Percentiles rank a stretch among this genome's conserved stretches.
Evolutionary conservation across 2,329 filamentous ascomycete species (phyloP).

Genomic region (Cercospora sp.): DNA sequence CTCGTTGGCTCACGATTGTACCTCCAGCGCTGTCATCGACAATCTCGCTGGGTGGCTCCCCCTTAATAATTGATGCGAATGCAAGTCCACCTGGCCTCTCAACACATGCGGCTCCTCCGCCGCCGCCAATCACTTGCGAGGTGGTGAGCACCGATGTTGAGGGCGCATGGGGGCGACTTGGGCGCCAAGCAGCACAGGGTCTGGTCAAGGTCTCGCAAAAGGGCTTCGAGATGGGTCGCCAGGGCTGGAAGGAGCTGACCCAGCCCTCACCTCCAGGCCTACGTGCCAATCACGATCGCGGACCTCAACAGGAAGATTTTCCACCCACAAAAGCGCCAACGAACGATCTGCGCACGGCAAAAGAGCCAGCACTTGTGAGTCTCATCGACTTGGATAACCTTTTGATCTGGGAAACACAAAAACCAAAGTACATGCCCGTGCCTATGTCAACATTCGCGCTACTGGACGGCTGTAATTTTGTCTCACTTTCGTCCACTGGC

Average conservation of each 20-base stretch:
- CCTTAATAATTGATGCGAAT: conserved; percentile 53
- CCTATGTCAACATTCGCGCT: conserved; percentile 71
- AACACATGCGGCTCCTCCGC: conserved; percentile 66
- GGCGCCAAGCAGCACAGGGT: conserved; percentile 74
- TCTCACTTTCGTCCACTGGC: conserved; percentile 75
- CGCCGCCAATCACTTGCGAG: conserved; percentile 65
- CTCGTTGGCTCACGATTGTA: conserved; percentile 76
- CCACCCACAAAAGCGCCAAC: conserved; percentile 72
- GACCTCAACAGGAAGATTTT: conserved; percentile 47
- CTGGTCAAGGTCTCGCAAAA: conserved; percentile 65
- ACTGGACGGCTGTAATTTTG: conserved; percentile 73
- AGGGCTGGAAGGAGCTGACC: conserved; percentile 81
- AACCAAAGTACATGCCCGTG: conserved; percentile 50
- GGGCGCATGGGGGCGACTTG: conserved; percentile 35
- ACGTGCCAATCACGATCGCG: conserved; percentile 22
- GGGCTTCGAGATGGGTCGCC: conserved; percentile 68
- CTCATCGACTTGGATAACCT: conserved; percentile 70
- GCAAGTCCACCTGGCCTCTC: conserved; percentile 57
- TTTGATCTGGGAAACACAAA: conserved; percentile 48
- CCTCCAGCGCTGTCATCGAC: conserved; percentile 67
- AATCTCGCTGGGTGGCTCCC: conserved; percentile 67
- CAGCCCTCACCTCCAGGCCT: conserved; percentile 51
- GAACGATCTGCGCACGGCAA: conserved; percentile 56
- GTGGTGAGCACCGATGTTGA: conserved; percentile 73
- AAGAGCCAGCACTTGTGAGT: conserved; percentile 71